phyloP scores from a whole-genome alignment of 2,329 filamentous ascomycete species.

The Rhynchosporium graminicola region DNA sequence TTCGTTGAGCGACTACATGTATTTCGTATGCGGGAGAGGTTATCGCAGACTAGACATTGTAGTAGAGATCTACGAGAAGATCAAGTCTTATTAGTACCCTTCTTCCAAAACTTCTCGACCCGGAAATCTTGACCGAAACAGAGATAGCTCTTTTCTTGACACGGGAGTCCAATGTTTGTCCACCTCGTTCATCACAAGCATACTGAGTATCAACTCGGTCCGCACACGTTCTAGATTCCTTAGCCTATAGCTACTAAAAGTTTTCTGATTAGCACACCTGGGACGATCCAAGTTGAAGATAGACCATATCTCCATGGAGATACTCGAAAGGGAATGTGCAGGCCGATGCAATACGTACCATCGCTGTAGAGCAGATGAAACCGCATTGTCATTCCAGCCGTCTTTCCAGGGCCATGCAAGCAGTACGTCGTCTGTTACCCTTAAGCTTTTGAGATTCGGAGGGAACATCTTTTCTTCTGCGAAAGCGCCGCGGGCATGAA shows the following conservation, averaged over 20 bases:
- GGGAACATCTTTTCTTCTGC: background rate
- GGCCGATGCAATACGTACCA: too few relatives aligned
- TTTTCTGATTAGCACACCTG: background rate
- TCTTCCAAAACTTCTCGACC: background rate
- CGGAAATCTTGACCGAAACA: background rate
- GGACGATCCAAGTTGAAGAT: background rate
- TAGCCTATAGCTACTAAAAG: background rate
- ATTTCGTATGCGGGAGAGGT: background rate
- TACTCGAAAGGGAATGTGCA: too few relatives aligned
- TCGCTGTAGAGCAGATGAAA: background rate
- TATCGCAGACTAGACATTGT: background rate
- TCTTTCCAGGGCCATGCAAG: background rate
- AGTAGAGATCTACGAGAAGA: background rate
- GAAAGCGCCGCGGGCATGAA: background rate
- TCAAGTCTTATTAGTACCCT: background rate
- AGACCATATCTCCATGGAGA: background rate
- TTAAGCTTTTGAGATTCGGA: background rate
- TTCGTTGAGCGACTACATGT: background rate
- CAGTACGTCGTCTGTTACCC: too few relatives aligned
- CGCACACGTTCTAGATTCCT: background rate
- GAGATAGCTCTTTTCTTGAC: conserved; percentile 4
- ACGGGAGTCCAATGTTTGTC: conserved; percentile 1
- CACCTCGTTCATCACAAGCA: conserved; percentile 5
- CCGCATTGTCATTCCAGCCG: background rate
- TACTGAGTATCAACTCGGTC: background rate